Evolutionary conservation across 208 protist genomes (phyloP), one percentile per base, ranked within the genome.

Genomic region (Leishmania mexicana): DNA sequence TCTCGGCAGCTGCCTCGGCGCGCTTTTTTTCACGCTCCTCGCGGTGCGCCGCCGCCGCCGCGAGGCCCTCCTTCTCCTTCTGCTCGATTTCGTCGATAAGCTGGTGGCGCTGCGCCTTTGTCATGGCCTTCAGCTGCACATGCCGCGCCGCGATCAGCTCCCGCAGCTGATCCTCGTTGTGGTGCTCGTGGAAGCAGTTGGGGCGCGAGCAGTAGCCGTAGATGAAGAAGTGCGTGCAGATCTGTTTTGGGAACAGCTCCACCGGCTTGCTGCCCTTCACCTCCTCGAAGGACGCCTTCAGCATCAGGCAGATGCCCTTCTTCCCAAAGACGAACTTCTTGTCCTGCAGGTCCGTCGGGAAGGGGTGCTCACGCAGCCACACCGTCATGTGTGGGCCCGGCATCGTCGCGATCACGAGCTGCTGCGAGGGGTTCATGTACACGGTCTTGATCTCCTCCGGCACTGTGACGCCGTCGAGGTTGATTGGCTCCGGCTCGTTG

Each of bases 171-270:
- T 57, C 77, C 78, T 92, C 92, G n/a, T 51, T 95, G 88, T 97
- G 92, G 87, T 97, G 94, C 80, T 90, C 86, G 78, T 97, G 93
- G 21, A 95, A 85, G 83, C 94, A 97, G 76, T 93, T 90, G 31
- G 62, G 42, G 60, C 94, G 90, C 6, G 92, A 92, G 89, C 94
- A 97, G 86, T 94, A 94, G 71, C 88, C 88, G 83, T 97, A 89
- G 71, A 95, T 91, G 28, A 97, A 85, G 84, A 96, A 97, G 84
- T 96, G 92, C 40, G 89, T 94, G 87, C 94, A 97, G 62, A 96
- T 88, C 83, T 96, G 94, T 83, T 92, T 90, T 1, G 84, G 81
- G 81, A 97, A 92, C 17, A 97, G 89, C 80, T 96, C 94, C 60
- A 97, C 94, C n/a, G 94, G 94, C 85, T 96, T 97, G 78, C 84